A percentile compares a stretch with the other conserved stretches of the same genome.
Conservation (phyloP, 768 basidiomycete species). For the Fibroporia radiculosa region DNA sequence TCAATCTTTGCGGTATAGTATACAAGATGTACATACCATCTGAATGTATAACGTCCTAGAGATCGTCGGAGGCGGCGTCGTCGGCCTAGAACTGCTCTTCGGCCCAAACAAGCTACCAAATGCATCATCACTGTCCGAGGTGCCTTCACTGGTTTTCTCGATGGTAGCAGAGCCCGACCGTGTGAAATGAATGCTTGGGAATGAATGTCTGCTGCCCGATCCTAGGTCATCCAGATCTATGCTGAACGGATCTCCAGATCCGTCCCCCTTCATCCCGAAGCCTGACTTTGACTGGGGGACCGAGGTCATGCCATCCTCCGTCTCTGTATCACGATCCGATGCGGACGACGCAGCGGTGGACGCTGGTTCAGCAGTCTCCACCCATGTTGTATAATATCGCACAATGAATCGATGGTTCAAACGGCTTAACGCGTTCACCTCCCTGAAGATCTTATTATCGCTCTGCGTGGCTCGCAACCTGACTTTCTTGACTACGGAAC, state of each 20-base stretch:
- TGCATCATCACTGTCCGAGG: slow-evolving; percentile 23
- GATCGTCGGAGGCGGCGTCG: slow-evolving; percentile 16
- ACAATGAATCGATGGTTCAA: slow-evolving; percentile 89
- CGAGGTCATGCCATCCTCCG: slow-evolving; percentile 46
- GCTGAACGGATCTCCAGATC: slow-evolving; percentile 43
- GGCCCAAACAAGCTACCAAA: slow-evolving; percentile 15
- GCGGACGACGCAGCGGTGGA: slow-evolving; percentile 39
- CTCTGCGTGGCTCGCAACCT: slow-evolving; percentile 69
- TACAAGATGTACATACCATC: slow-evolving; percentile 55
- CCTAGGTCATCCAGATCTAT: slow-evolving; percentile 59
- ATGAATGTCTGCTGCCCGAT: slow-evolving; percentile 51
- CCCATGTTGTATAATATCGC: slow-evolving; percentile 86
- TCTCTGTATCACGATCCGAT: slow-evolving; percentile 18
- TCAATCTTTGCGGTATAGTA: neutral
- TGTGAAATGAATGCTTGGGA: slow-evolving; percentile 83
- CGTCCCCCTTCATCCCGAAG: slow-evolving; percentile 17
- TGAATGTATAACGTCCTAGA: slow-evolving; percentile 81
- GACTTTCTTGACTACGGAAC: slow-evolving; percentile 73
- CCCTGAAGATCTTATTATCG: slow-evolving; percentile 83
- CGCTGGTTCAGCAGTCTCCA: slow-evolving; percentile 57
- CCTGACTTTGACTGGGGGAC: slow-evolving; percentile 40
- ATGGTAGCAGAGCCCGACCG: slow-evolving; percentile 34
- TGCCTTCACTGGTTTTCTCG: slow-evolving; percentile 38
- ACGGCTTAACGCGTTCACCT: slow-evolving; percentile 82
- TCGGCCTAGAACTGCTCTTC: slow-evolving; percentile 13